Conservation (phyloP, 495 filamentous ascomycete genomes). For the Aspergillus steynii region DNA sequence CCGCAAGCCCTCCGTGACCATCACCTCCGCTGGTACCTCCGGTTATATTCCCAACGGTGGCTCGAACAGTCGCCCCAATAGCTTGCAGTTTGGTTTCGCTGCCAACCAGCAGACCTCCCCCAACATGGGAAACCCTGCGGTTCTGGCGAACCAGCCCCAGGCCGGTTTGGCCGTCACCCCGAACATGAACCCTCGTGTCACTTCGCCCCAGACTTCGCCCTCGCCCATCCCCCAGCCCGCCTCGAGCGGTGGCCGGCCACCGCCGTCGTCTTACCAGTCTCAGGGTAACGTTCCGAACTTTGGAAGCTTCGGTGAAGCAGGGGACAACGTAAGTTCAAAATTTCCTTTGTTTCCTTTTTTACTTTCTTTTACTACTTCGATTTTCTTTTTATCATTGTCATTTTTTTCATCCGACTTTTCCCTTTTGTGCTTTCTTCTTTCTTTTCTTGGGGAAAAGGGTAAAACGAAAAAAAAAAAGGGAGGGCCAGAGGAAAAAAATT, state of each 20-base stretch:
- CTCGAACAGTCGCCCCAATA: constrained; percentile 58
- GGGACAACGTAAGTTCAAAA: constrained; percentile 66
- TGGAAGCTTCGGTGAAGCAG: constrained; percentile 69
- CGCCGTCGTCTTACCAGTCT: constrained; percentile 63
- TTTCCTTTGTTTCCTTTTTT: constrained; percentile 16
- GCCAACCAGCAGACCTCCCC: constrained; percentile 66
- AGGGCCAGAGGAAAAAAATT: background rate
- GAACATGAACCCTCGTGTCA: constrained; percentile 61
- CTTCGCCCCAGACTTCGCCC: constrained; percentile 75
- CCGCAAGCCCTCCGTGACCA: constrained; percentile 83
- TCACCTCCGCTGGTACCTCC: constrained; percentile 73
- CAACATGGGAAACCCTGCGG: constrained; percentile 53
- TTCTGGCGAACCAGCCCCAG: constrained; percentile 49
- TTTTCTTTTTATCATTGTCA: constrained; percentile 2
- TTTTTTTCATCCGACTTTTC: background rate
- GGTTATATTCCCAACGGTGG: constrained; percentile 77
- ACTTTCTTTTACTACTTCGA: constrained; percentile 4
- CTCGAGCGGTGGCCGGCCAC: constrained; percentile 81
- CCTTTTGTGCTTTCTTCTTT: constrained; percentile 6
- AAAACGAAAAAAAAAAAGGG: constrained; percentile 1
- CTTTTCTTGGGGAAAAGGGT: constrained; percentile 1
- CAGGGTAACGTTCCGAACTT: constrained; percentile 69
- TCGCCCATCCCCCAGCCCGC: constrained; percentile 86
- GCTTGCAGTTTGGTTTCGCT: constrained; percentile 76
- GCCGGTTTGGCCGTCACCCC: constrained; percentile 64